Evolutionary conservation across 495 filamentous ascomycete species (phyloP), one percentile per base, ranked within the genome.

Genomic region (Lasiosphaeris hirsuta): DNA sequence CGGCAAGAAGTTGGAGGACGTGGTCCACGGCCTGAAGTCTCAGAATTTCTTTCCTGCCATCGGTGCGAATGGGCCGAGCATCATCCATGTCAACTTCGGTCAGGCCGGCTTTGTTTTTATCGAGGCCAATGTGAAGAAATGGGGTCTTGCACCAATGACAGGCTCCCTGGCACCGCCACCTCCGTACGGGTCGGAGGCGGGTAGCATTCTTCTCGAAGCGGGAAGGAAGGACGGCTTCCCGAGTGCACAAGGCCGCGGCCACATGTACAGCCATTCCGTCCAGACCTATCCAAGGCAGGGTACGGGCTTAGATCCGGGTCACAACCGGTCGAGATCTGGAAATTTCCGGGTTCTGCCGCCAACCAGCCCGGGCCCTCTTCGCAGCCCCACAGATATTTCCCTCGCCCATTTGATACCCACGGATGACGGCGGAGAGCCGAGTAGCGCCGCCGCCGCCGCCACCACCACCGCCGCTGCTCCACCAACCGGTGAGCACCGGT

Each of bases 51-150:
- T 98, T 73, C 94, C 94, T 1, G 92, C 94, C 0, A 80, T 98
- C 39, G 94, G 94, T 44, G 92, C 94, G 17, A 96, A 93, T 66
- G 94, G 94, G 1, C 94, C 94, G 8, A 90, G 90, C 67, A 86
- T 85, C 13, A 80, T 97, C 5, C 92, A 97, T 69, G 94, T 98
- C 63, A 98, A 98, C 69, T 96, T 98, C 69, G 94, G 94, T 3
- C 94, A 98, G 68, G 87, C 91, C 63, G 94, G 94, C 40, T 98
- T 97, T 64, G 94, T 97, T 14, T 98, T 97, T 66, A 97, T 98
- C 67, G 94, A 98, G 74, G 94, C 91, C 42, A 98, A 98, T 62
- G 94, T 98, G 38, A 98, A 98, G 81, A 97, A 97, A 80, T 97
- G 94, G 94, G 94, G 94, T 7, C 75, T 98, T 51, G 94, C 94